A percentile compares a stretch with the other conserved stretches of the same genome.
Conservation (phyloP, 257 asterid genomes). For the Scutellaria minor region DNA sequence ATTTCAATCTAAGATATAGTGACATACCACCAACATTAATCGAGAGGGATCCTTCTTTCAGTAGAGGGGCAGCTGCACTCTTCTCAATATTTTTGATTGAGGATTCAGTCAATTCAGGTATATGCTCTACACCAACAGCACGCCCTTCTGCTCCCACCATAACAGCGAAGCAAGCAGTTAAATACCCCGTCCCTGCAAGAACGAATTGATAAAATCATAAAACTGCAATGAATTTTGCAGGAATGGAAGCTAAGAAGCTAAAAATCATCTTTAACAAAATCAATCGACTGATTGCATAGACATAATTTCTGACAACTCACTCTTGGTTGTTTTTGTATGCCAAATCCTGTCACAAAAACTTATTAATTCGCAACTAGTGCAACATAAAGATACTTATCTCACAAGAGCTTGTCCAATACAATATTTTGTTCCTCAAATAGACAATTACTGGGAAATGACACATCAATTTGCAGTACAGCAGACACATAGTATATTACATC, state of each 20-base stretch:
- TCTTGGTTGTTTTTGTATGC: no score
- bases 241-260: slow-evolving; percentile 27
- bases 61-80: slow-evolving; percentile 78
- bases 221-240: neutral
- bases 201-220: slow-evolving; percentile 14
- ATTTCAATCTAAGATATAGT: neutral
- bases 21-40: slow-evolving; percentile 78
- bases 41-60: slow-evolving; percentile 72
- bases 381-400: no score
- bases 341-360: no score
- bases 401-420: no score
- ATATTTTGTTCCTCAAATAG: no score
- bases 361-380: no score
- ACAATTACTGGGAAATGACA: no score
- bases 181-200: slow-evolving; percentile 78
- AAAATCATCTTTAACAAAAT: neutral
- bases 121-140: slow-evolving; percentile 88
- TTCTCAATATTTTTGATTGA: slow-evolving; percentile 65
- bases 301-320: no score
- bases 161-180: slow-evolving; percentile 91
- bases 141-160: slow-evolving; percentile 93
- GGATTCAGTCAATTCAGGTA: slow-evolving; percentile 77
- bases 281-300: no score
- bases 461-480: neutral
- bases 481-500: neutral